Evolutionary conservation across 345 rosid genomes (phyloP), one percentile per base, ranked within the genome.

Genomic region (Combretum micranthum): DNA sequence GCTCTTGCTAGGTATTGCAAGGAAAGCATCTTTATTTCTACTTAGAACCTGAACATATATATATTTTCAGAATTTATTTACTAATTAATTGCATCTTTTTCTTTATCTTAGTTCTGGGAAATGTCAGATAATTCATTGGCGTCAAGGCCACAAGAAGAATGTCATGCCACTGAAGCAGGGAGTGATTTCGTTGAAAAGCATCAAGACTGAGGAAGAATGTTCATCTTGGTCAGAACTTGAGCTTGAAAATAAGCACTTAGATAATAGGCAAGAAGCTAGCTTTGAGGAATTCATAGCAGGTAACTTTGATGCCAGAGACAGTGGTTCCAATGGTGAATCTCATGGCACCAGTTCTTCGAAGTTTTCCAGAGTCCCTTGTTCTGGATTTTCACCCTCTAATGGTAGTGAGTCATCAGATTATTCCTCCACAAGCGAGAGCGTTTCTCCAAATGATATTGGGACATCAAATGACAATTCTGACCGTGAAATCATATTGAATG

Each of bases 341-440:
- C 59, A 52, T 58, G 62, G 71, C 63, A 44, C 62, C 57, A 73
- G 50, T 64, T 68, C 76, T 57, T 75, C 78, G 56, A 89, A 83
- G 63, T 81, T 86, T 43, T 72, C 83, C 32, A 76, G 80, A 57
- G 59, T 82, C 62, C 69, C 83, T 47, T 87, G 82, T 59, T 83
- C 97, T 72, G 95, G 94, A 67, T 85, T 85, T 69, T 83, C 90
- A 45, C 57, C 85, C 65, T 73, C 90, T 20, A 64, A 77, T 15
- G 44, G 72, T 25, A 66, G 65, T 65, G 88, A 82, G 56, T 87
- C 87, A 39, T 78, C 88, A 67, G 99, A 90, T 57, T 86, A 87
- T 55, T 66, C 50, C 74, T 89, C 90, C 48, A 70, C 73, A 54
- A 70, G 82, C 55, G 94, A 79, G 78, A 87, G 92, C 77, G 57